Percentiles rank a stretch among this genome's conserved stretches.
Evolutionary conservation across 306 rosid species (phyloP).

Genomic region (Albizia julibrissin): DNA sequence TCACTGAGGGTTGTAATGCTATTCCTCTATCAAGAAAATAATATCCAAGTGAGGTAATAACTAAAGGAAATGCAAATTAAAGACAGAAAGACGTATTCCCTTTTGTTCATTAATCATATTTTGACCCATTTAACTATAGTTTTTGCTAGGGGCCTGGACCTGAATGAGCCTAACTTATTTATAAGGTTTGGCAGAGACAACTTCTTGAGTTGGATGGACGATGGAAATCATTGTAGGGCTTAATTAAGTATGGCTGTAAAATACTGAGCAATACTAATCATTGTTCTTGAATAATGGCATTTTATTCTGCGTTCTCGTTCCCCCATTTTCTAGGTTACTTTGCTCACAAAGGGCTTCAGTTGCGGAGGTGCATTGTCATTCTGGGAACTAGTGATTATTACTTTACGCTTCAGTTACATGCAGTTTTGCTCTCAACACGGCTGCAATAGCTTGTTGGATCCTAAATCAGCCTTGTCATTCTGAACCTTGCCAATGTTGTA

Average conservation of each 20-base stretch:
- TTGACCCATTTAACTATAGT: neutral
- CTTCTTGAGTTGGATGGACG: neutral
- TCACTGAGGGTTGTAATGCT: neutral
- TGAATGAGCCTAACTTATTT: neutral
- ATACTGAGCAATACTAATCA: neutral
- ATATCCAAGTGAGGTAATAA: neutral
- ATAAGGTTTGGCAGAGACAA: neutral
- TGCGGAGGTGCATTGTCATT: neutral
- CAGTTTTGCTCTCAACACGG: neutral
- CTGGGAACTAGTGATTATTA: neutral
- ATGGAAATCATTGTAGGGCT: neutral
- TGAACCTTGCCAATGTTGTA: constrained; percentile 1
- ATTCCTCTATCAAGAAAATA: neutral
- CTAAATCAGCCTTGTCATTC: neutral
- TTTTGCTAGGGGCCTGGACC: neutral
- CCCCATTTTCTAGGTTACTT: neutral
- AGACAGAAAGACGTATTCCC: neutral
- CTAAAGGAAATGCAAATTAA: neutral
- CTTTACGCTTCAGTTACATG: constrained; percentile 4
- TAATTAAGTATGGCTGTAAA: neutral
- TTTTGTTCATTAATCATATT: neutral
- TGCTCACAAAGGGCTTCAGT: neutral
- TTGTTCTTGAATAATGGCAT: neutral
- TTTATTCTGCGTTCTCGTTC: neutral
- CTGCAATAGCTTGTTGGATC: neutral